Evolutionary conservation across 768 basidiomycete genomes (phyloP).

Genomic region (Suillus subalutaceus): DNA sequence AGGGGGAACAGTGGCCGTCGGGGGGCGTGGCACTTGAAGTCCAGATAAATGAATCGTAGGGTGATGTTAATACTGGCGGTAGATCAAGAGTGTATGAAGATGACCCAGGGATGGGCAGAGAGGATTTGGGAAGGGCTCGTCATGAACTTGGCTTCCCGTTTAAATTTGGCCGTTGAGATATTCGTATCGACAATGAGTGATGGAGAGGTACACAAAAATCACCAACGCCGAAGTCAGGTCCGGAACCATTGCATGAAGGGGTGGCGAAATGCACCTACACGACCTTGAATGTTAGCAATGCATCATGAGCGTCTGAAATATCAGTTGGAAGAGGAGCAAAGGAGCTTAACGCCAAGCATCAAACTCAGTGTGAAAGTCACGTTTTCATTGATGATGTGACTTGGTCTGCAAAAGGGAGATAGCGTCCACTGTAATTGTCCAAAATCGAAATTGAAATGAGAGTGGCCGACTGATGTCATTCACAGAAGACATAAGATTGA

Average conservation of each 20-base stretch:
- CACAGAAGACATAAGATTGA: neutral
- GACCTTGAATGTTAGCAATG: neutral
- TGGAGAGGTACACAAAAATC: neutral
- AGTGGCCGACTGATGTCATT: neutral
- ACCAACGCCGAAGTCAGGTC: neutral
- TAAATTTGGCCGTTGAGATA: neutral
- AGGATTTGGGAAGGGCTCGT: neutral
- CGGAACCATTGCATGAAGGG: neutral
- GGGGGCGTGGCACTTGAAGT: neutral
- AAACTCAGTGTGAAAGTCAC: neutral
- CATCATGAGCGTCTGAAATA: neutral
- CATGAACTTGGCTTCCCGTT: neutral
- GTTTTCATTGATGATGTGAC: neutral
- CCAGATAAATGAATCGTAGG: neutral
- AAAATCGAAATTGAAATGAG: neutral
- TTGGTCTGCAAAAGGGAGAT: neutral
- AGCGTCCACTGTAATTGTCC: neutral
- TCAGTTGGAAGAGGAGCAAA: neutral
- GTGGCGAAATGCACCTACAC: neutral
- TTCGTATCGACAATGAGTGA: neutral
- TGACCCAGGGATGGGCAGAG: neutral
- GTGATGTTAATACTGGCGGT: neutral
- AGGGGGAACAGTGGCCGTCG: neutral
- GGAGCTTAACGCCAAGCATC: neutral
- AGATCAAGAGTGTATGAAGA: neutral